Percentiles rank a stretch among this genome's conserved stretches.
Evolutionary conservation across 2,329 filamentous ascomycete species (phyloP).

Genomic region (Stachybotrys chartarum): DNA sequence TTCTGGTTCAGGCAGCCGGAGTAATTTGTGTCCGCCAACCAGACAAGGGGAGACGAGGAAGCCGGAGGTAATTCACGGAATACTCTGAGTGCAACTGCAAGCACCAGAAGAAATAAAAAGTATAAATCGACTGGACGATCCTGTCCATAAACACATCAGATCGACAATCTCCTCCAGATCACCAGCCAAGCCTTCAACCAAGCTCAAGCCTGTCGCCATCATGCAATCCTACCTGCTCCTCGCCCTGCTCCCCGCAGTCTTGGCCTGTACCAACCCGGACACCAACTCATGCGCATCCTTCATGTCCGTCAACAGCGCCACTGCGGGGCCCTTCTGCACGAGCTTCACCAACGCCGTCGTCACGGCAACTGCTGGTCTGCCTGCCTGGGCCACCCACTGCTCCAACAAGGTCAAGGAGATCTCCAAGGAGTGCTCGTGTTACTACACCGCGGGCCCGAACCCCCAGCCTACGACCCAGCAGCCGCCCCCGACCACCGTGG

Average conservation of each 20-base stretch:
- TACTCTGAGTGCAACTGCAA: too few species aligned
- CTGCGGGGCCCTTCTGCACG: constrained; percentile 9
- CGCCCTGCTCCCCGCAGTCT: constrained; percentile 12
- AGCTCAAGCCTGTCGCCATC: not conserved
- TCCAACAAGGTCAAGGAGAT: constrained; percentile 18
- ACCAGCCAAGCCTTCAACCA: not conserved
- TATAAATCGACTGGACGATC: not conserved
- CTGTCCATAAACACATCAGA: not conserved
- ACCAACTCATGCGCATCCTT: constrained; percentile 13
- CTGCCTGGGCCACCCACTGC: constrained; percentile 20
- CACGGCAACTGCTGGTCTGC: constrained; percentile 18
- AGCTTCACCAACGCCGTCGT: constrained; percentile 9
- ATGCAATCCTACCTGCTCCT: constrained; percentile 14
- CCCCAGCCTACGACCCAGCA: not conserved
- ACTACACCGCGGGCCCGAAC: constrained; percentile 11
- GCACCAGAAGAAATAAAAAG: not conserved
- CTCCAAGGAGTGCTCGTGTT: constrained; percentile 23
- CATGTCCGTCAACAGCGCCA: constrained; percentile 9
- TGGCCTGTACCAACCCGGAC: constrained; percentile 12
- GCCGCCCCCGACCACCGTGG: not conserved
- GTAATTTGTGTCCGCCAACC: not conserved
- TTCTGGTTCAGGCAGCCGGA: not conserved
- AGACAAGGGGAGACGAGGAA: not conserved
- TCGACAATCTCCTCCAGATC: not conserved
- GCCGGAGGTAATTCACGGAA: not conserved